phyloP scores from a whole-genome alignment of 495 filamentous ascomycete genomes.

The Penicillium lagena region DNA sequence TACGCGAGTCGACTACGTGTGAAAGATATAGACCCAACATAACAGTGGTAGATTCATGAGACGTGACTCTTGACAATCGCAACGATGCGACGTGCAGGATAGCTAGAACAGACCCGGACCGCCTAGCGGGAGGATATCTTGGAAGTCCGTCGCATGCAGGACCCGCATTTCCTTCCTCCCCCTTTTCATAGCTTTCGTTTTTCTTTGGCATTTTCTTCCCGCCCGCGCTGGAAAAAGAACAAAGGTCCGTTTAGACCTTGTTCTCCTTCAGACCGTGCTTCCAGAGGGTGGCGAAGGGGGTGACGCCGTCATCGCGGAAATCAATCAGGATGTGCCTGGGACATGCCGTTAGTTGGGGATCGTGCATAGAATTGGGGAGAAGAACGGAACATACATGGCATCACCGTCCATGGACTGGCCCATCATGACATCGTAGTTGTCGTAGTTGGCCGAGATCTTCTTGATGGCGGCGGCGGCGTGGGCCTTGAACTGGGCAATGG shows the following conservation, averaged over 20 bases:
- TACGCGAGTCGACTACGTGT: neutral
- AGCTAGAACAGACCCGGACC: constrained; percentile 17
- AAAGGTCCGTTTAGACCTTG: constrained; percentile 71
- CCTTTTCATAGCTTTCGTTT: constrained; percentile 15
- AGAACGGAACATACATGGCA: constrained; percentile 62
- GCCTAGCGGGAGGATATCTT: constrained; percentile 5
- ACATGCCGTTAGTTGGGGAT: constrained; percentile 10
- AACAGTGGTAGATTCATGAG: constrained; percentile 38
- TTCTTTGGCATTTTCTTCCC: constrained; percentile 26
- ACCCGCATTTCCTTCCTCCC: constrained; percentile 9
- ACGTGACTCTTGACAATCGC: constrained; percentile 33
- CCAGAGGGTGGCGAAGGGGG: constrained; percentile 87
- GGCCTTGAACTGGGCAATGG: constrained; percentile 70
- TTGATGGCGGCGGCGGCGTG: constrained; percentile 64
- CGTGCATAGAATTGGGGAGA: neutral
- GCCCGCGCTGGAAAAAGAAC: constrained; percentile 1
- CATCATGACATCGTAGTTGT: constrained; percentile 91
- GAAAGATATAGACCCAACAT: constrained; percentile 9
- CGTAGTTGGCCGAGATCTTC: constrained; percentile 78
- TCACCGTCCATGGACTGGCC: constrained; percentile 87
- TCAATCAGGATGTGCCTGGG: constrained; percentile 86
- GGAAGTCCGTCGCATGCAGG: neutral
- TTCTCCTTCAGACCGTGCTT: constrained; percentile 85
- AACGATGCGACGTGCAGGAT: constrained; percentile 19
- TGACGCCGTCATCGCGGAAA: constrained; percentile 93